Base-by-base conservation (phyloP, 2,329 filamentous ascomycete species). In the Phaeosphaeria sp. region DNA sequence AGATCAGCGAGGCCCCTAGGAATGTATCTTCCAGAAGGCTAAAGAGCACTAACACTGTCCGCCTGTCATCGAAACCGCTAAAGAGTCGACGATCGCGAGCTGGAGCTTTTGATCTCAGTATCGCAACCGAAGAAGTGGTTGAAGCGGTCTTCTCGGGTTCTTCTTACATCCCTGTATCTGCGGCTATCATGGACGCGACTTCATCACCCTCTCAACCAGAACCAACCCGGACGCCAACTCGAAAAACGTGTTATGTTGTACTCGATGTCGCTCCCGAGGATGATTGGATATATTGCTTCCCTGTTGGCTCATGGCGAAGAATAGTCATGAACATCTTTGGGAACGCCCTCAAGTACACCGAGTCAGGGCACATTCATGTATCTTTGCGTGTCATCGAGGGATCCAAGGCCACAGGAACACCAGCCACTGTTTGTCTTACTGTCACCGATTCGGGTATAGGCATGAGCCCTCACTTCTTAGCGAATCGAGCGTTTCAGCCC, bases 211-310 rank as follows among this genome's bases (percentile, higher is more conserved):
- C 56, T 2, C 25, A 42, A 27, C 47, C 46, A 43, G 52, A 58
- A 1, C 27, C 57, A 8, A 9, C 40, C 17, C n/a, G 17, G 2
- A 49, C 54, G 3, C 22, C 50, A 0, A 63, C 51, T 17, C 66
- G 71, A 8, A 67, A 69, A 22, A 59, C 42, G 6, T 66, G 69
- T 40, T 74, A 66, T 40, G 60, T 74, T 39, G 55, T 74, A 13
- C 61, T 75, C 7, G 71, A 75, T 17, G 13, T 75, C 13, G 56
- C 56, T 9, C 52, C 52, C 24, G 63, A 67, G 33, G 43, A 67
- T 2, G 68, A 74, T 25, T 85, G 83, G 81, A 62, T 68, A 1
- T 82, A 81, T 20, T 70, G 60, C n/a, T 63, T 74, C 15, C 79
- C 84, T 0, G 57, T 69, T 7, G 74, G 76, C 0, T 67, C 73